Evolutionary conservation across 768 basidiomycete genomes (phyloP).

Genomic region (Multifurca ochricompacta): DNA sequence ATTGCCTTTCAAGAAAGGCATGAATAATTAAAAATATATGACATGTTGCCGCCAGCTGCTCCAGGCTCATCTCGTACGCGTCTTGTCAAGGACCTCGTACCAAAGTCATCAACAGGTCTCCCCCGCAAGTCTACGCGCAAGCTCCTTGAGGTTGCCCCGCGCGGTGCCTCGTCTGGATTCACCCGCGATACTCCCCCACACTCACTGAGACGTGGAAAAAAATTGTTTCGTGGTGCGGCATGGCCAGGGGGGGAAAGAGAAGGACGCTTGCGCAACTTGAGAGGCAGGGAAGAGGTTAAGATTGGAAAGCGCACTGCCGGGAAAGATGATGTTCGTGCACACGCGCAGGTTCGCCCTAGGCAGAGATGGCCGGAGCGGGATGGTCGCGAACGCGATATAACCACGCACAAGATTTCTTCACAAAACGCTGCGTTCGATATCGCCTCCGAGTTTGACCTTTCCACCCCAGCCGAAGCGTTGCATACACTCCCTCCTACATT

Average conservation of each 20-base stretch:
- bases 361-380: not conserved
- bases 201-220: not conserved
- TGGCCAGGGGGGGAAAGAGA: not conserved
- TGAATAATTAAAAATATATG: not conserved
- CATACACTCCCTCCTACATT: constrained; percentile 38
- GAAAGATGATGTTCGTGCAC: not conserved
- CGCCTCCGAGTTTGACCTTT: constrained; percentile 32
- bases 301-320: not conserved
- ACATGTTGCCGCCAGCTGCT: constrained; percentile 29
- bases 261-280: not conserved
- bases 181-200: constrained; percentile 5
- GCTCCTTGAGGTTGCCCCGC: constrained; percentile 18
- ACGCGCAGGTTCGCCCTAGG: not conserved
- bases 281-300: not conserved
- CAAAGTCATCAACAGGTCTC: not conserved
- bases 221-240: not conserved
- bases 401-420: not conserved
- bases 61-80: constrained; percentile 22
- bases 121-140: constrained; percentile 7
- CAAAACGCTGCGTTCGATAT: constrained; percentile 14
- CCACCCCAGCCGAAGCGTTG: constrained; percentile 22
- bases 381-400: not conserved
- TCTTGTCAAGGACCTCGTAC: constrained; percentile 19
- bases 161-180: not conserved
- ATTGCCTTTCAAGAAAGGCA: no score